Percentiles rank a stretch among this genome's conserved stretches.
These are phyloP conservation scores for Mallotus repandus DNA, from an alignment of 441 rosid genomes.

Conservation along the genomic window DNA sequence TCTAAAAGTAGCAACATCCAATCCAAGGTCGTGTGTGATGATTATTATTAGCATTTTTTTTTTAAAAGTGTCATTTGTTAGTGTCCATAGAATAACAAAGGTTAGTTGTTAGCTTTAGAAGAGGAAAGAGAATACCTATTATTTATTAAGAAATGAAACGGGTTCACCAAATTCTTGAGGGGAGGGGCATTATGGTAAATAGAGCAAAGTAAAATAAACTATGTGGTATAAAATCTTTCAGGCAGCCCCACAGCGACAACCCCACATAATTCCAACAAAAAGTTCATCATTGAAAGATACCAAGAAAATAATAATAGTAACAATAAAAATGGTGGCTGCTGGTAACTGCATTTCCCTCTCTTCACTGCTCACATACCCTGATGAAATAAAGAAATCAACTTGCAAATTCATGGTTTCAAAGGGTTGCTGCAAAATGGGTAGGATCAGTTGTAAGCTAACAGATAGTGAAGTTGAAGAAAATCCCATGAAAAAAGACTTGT, in stretches of 20 bases:
- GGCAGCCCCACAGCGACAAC: too few species aligned
- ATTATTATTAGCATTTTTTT: too few species aligned
- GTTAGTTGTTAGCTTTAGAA: too few species aligned
- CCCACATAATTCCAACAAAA: background rate
- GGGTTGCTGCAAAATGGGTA: slow-evolving; percentile 21
- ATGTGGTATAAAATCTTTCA: background rate
- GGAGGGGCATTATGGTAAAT: background rate
- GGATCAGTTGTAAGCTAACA: slow-evolving; percentile 42
- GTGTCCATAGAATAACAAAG: too few species aligned
- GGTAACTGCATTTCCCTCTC: slow-evolving; percentile 32
- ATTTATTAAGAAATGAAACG: too few species aligned
- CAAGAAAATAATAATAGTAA: background rate
- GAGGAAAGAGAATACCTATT: too few species aligned
- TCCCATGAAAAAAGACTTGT: slow-evolving; percentile 27
- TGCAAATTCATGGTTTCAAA: slow-evolving; percentile 26
- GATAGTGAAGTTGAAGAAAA: slow-evolving; percentile 39
- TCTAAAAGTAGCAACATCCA: too few species aligned
- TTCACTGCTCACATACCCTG: slow-evolving; percentile 20
- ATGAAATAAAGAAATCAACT: slow-evolving; percentile 25
- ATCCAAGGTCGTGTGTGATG: too few species aligned
- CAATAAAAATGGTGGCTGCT: slow-evolving; percentile 31
- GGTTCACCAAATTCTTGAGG: background rate
- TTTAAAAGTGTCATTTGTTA: too few species aligned
- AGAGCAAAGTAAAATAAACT: background rate
- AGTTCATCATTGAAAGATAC: background rate